phyloP scores from a whole-genome alignment of 139 green algal species.

The Coelastrella sp. region DNA sequence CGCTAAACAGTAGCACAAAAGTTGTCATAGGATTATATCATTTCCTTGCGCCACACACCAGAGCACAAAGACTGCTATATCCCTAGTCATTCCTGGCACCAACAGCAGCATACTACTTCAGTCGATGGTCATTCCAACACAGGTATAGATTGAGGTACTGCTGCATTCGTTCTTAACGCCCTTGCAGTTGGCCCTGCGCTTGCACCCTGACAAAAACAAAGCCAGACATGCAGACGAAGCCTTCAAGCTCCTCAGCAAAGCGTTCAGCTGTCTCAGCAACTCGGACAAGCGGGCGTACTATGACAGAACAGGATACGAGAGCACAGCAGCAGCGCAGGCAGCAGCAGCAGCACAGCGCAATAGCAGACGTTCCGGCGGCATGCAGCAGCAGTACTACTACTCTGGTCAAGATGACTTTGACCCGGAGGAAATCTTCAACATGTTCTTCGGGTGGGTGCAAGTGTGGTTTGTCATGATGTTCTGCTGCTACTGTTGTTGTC shows the following conservation, averaged over 20 bases:
- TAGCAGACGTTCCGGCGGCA: neutral
- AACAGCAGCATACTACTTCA: too few species aligned
- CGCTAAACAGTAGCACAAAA: too few species aligned
- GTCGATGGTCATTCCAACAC: too few species aligned
- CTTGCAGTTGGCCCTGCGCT: slow-evolving; percentile 67
- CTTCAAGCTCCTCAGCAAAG: slow-evolving; percentile 72
- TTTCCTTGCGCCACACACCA: too few species aligned
- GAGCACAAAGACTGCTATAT: too few species aligned
- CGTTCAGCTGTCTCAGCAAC: slow-evolving; percentile 73
- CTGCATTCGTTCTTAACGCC: too few species aligned
- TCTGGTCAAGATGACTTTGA: slow-evolving; percentile 64
- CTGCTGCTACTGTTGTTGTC: neutral
- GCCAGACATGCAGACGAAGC: slow-evolving; percentile 66
- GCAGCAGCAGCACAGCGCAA: slow-evolving; percentile 25
- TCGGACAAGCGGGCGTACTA: slow-evolving; percentile 71
- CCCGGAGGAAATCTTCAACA: slow-evolving; percentile 80
- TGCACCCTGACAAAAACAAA: slow-evolving; percentile 78
- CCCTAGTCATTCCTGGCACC: too few species aligned
- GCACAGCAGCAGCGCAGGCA: slow-evolving; percentile 33
- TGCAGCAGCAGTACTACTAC: slow-evolving; percentile 43
- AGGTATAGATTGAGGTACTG: too few species aligned
- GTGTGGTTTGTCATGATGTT: neutral
- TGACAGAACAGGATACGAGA: slow-evolving; percentile 56
- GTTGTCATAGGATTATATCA: too few species aligned
- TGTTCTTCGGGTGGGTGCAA: slow-evolving; percentile 73